Percentiles rank a stretch among this genome's conserved stretches.
phyloP scores from a whole-genome alignment of 1,284 basidiomycete genomes.

The Porogramme epimiltina region DNA sequence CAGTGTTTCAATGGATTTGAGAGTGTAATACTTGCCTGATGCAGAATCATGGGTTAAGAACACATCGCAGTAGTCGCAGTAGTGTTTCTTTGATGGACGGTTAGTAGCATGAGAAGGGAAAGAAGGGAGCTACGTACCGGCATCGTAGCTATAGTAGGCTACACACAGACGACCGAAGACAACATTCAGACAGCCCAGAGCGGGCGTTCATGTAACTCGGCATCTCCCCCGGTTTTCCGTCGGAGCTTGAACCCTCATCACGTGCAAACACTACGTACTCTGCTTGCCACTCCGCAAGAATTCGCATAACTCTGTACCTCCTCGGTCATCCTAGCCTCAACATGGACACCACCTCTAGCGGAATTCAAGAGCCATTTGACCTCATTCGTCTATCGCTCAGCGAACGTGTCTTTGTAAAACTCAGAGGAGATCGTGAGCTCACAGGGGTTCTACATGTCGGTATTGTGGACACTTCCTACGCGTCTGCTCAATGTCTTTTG shows the following conservation, averaged over 20 bases:
- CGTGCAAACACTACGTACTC: slow-evolving; percentile 21
- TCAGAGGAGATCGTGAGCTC: slow-evolving; percentile 93
- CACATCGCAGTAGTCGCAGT: slow-evolving; percentile 93
- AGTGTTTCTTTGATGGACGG: slow-evolving; percentile 64
- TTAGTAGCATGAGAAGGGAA: slow-evolving; percentile 6
- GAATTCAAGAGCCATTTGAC: slow-evolving; percentile 97
- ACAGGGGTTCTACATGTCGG: slow-evolving; percentile 92
- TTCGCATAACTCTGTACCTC: not conserved
- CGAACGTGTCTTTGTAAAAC: slow-evolving; percentile 96
- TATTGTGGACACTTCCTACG: slow-evolving; percentile 12
- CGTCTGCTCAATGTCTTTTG: slow-evolving; percentile 14
- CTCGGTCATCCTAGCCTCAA: slow-evolving; percentile 6
- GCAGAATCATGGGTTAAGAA: slow-evolving; percentile 89
- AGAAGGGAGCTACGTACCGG: slow-evolving; percentile 43
- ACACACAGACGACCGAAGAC: slow-evolving; percentile 1
- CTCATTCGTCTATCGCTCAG: slow-evolving; percentile 94
- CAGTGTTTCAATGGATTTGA: slow-evolving; percentile 15
- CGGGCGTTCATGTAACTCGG: slow-evolving; percentile 12
- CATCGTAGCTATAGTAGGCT: slow-evolving; percentile 37
- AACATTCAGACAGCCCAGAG: slow-evolving; percentile 1
- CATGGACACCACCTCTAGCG: slow-evolving; percentile 75
- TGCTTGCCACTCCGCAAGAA: slow-evolving; percentile 7
- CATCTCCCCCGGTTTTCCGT: slow-evolving; percentile 13
- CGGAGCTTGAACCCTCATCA: slow-evolving; percentile 26
- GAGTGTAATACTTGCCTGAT: slow-evolving; percentile 55